A percentile compares a stretch with the other conserved stretches of the same genome.
Conservation (phyloP, 139 green algal species). For the Volvox reticuliferus region DNA sequence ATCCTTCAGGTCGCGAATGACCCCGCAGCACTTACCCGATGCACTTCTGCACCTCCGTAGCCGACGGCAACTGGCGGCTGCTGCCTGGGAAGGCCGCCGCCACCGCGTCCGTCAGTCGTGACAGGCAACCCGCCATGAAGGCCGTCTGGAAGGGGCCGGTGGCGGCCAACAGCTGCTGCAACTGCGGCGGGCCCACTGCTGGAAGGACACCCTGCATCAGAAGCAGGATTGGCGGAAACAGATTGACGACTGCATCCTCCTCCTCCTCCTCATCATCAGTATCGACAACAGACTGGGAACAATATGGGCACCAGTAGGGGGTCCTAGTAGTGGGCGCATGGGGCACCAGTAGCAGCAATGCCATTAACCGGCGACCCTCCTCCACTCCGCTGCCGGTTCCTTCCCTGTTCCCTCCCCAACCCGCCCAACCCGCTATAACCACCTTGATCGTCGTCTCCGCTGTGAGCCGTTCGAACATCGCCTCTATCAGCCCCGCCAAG, state of each 20-base stretch:
- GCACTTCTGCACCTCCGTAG: constrained; percentile 87
- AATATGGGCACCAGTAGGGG: no score
- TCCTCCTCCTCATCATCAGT: no score
- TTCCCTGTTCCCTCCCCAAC: no score
- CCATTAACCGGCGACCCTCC: no score
- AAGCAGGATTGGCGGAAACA: no score
- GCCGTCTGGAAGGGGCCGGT: constrained; percentile 76
- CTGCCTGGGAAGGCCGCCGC: constrained; percentile 80
- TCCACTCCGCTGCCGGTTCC: no score
- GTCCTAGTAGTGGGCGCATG: no score
- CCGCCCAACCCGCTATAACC: no score
- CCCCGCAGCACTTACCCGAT: constrained; percentile 66
- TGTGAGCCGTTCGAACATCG: constrained; percentile 68
- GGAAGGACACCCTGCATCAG: constrained; percentile 62
- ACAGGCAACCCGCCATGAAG: constrained; percentile 80
- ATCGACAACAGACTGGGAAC: no score
- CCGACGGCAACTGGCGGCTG: constrained; percentile 66
- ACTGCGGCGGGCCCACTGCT: constrained; percentile 64
- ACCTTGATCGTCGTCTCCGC: constrained; percentile 81
- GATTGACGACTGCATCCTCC: no score
- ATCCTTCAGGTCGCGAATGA: not conserved
- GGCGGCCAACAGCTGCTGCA: constrained; percentile 70
- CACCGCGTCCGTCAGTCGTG: constrained; percentile 83
- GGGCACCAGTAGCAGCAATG: no score
- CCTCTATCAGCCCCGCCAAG: constrained; percentile 85